Conservation (phyloP, 371 early-diverging fungal genomes). For the Capniomyces stellatus region DNA sequence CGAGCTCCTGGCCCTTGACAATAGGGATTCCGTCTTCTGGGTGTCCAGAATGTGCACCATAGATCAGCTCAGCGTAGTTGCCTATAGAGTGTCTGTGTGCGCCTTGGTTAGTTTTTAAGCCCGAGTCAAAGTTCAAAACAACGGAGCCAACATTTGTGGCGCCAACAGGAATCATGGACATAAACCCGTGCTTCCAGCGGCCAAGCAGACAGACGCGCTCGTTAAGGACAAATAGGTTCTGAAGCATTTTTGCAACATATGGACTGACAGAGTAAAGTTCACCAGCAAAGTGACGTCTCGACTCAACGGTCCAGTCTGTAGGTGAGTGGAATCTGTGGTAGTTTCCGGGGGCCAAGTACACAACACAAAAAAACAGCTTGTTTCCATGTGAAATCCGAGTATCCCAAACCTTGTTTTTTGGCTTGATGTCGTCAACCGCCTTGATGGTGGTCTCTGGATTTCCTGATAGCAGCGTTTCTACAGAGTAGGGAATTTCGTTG, state of each 20-base stretch:
- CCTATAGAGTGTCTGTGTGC: background rate
- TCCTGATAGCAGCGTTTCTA: constrained; percentile 13
- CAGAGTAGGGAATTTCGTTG: constrained; percentile 77
- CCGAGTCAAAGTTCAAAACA: constrained; percentile 74
- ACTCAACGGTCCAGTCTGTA: constrained; percentile 75
- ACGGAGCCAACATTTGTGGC: constrained; percentile 96
- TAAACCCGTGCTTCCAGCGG: constrained; percentile 83
- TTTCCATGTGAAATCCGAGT: background rate
- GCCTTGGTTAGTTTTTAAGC: constrained; percentile 24
- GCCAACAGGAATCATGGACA: constrained; percentile 90
- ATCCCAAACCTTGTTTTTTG: background rate
- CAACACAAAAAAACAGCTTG: constrained; percentile 62
- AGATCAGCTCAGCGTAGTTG: background rate
- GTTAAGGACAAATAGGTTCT: constrained; percentile 82
- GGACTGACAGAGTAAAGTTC: constrained; percentile 92
- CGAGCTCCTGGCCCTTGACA: constrained; percentile 69
- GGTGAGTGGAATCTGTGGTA: constrained; percentile 98
- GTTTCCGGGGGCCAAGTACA: constrained; percentile 94
- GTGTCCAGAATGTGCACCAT: background rate
- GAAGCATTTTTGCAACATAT: constrained; percentile 54
- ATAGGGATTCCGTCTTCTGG: background rate
- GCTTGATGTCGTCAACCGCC: background rate
- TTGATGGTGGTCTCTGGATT: background rate
- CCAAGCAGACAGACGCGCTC: constrained; percentile 87
- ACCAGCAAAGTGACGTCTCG: constrained; percentile 77